Evolutionary conservation across 2,329 filamentous ascomycete genomes (phyloP).

Genomic region (Aschersonia sp.): DNA sequence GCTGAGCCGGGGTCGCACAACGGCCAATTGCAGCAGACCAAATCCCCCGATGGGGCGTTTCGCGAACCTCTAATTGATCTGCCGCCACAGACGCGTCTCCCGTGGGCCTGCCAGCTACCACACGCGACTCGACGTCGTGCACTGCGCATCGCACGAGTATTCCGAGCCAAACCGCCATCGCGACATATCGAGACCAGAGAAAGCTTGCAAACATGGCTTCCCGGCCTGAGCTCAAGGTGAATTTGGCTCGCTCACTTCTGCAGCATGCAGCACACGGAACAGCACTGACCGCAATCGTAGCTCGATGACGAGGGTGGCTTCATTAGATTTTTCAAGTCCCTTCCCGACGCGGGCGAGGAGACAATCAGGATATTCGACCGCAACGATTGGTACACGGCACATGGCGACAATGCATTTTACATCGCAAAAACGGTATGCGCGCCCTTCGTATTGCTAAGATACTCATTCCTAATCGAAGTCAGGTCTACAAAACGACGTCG

Average conservation of each 20-base stretch:
- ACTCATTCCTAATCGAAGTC: slow-evolving; percentile 21
- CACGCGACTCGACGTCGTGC: slow-evolving; percentile 3
- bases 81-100: slow-evolving; percentile 9
- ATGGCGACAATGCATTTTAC: slow-evolving; percentile 70
- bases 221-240: slow-evolving; percentile 55
- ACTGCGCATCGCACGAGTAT: no score
- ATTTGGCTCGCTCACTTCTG: not conserved
- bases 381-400: slow-evolving; percentile 91
- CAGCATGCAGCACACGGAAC: not conserved
- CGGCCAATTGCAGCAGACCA: not conserved
- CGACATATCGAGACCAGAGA: not conserved
- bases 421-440: no score
- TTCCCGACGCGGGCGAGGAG: slow-evolving; percentile 54
- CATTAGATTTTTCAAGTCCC: slow-evolving; percentile 88
- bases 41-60: not conserved
- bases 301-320: slow-evolving; percentile 96
- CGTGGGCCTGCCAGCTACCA: not conserved
- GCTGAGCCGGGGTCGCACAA: no score
- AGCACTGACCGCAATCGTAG: slow-evolving; percentile 22
- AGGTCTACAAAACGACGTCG: slow-evolving; percentile 96
- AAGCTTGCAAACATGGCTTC: slow-evolving; percentile 45
- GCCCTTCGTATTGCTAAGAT: slow-evolving; percentile 49
- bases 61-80: slow-evolving; percentile 5
- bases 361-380: slow-evolving; percentile 87
- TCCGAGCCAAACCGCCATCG: no score